These are phyloP conservation scores for Pulchroboletus neoregius DNA, from an alignment of 1,284 basidiomycete genomes.

Conservation along the genomic window DNA sequence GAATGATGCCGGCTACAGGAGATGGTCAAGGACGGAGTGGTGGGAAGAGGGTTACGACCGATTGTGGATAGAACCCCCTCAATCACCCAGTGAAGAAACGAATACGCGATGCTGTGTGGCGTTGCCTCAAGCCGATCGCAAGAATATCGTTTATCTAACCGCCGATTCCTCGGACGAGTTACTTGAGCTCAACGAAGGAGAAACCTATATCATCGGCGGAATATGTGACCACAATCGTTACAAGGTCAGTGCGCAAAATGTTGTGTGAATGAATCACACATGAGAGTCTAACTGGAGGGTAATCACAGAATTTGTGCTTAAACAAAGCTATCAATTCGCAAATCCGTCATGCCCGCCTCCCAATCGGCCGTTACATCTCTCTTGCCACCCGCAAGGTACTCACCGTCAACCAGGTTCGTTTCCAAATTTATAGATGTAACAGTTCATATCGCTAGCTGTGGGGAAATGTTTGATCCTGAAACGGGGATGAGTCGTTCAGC, in stretches of 20 bases:
- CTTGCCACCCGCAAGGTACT: slow-evolving; percentile 91
- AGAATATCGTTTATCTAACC: slow-evolving; percentile 85
- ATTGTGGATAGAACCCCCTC: slow-evolving; percentile 50
- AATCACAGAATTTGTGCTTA: slow-evolving; percentile 75
- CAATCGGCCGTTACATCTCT: slow-evolving; percentile 85
- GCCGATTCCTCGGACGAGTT: slow-evolving; percentile 91
- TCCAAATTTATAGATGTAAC: background rate
- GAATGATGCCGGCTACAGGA: slow-evolving; percentile 65
- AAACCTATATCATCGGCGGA: slow-evolving; percentile 95
- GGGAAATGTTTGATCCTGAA: slow-evolving; percentile 1
- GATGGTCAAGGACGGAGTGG: slow-evolving; percentile 84
- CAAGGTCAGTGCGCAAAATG: slow-evolving; percentile 51
- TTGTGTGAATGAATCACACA: background rate
- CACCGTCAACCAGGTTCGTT: slow-evolving; percentile 83
- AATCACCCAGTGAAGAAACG: slow-evolving; percentile 5
- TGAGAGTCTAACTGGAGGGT: background rate
- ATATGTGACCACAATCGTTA: slow-evolving; percentile 96
- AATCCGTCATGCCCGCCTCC: slow-evolving; percentile 85
- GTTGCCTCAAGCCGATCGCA: slow-evolving; percentile 18
- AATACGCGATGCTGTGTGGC: slow-evolving; percentile 9
- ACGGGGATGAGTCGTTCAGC: background rate
- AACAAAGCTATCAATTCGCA: slow-evolving; percentile 77
- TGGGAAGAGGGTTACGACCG: slow-evolving; percentile 69
- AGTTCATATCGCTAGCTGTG: background rate
- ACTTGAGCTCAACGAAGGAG: slow-evolving; percentile 72